phyloP scores from a whole-genome alignment of 768 basidiomycete genomes.

The Cystobasidium ongulense region DNA sequence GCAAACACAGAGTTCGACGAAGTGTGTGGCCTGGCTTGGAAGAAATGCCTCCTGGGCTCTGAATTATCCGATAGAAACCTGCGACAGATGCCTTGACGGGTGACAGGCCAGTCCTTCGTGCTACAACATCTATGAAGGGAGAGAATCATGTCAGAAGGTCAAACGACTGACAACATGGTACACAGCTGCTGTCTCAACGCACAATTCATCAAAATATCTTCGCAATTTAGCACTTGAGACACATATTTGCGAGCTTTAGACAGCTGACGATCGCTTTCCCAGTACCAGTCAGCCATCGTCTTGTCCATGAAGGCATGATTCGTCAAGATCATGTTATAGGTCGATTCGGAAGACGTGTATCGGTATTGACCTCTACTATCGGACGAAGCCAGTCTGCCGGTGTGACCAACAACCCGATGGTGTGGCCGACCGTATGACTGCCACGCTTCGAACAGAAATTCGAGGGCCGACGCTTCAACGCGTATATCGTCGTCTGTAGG shows the following conservation, averaged over 20 bases:
- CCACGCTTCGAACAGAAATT: conserved; percentile 17
- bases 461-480: not conserved
- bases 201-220: conserved; percentile 32
- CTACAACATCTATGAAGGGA: not conserved
- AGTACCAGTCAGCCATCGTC: conserved; percentile 22
- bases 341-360: not conserved
- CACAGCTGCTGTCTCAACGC: not conserved
- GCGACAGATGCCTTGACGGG: not conserved
- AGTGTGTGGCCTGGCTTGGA: not conserved
- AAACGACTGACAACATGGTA: not conserved
- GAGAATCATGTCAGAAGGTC: not conserved
- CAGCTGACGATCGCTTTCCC: not conserved
- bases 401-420: conserved; percentile 16
- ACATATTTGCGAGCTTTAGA: conserved; percentile 3
- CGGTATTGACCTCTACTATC: not conserved
- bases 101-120: conserved; percentile 1
- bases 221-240: conserved; percentile 8
- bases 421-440: not conserved
- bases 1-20: not conserved
- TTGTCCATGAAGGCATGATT: conserved; percentile 27
- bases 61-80: not conserved
- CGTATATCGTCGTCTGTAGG: conserved; percentile 19
- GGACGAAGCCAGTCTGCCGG: not conserved
- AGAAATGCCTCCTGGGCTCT: not conserved
- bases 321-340: conserved; percentile 15